Base-by-base conservation (phyloP, 192 early-diverging fungal species). In the Obelidium mucronatum region DNA sequence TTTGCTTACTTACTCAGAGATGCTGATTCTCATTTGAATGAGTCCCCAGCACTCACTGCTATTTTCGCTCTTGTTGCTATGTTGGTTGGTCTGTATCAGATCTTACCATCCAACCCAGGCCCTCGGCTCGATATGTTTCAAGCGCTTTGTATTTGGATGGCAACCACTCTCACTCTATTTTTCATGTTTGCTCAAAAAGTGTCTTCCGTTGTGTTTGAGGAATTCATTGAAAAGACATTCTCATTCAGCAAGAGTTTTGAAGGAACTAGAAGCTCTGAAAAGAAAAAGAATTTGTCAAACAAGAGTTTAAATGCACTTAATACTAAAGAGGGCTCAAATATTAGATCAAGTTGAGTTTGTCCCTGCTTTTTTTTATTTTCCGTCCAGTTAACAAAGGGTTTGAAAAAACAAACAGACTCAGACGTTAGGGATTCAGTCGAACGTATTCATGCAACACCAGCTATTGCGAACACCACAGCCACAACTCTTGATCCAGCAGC, bases 1-100 rank as follows among this genome's bases (percentile, higher is more conserved):
- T 35, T 64, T 33, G 61, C 61, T 13, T 64, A 34, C 34, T 11
- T 64, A 15, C 24, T 64, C 30, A 64, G 36, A 39, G 61, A 64
- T 33, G 61, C 24, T 19, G 61, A 64, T 33, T 11, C 61, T 35
- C 28, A 15, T 3, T 39, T 64, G 15, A 64, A 64, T 33, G 61
- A 64, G 36, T 37, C 34, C 24, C 61, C 61, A 30, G 61, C 61
- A 8, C 31, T 64, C 17, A 0, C 31, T 13, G 15, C 31, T 13
- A 64, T 39, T 35, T n/a, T n/a, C 1, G 56, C 56, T 31, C 11
- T 64, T 1, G 61, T 64, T 33, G 61, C 31, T 8, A 64, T 64
- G 31, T 13, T 64, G 3, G 61, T 39, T 30, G 61, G 11, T 33
- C 31, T 64, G 34, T 3, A 35, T 17, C 31, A 33, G 13, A 64